phyloP scores from a whole-genome alignment of 2,329 filamentous ascomycete genomes.

The Fusarium continuum region DNA sequence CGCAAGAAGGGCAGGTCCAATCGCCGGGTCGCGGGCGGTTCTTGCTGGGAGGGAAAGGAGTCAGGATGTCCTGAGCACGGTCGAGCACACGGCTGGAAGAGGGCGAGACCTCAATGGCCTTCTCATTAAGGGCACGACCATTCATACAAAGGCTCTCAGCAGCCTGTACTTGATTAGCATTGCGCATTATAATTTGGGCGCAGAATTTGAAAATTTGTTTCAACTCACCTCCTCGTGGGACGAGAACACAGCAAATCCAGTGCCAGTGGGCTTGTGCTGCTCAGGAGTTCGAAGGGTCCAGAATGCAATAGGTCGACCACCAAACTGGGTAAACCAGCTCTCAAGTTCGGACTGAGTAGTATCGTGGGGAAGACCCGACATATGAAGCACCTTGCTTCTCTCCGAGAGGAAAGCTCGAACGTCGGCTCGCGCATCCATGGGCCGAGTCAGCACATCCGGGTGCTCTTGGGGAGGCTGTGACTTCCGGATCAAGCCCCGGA shows the following conservation, averaged over 20 bases:
- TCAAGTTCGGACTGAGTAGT: slow-evolving; percentile 98
- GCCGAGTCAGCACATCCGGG: slow-evolving; percentile 90
- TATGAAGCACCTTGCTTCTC: slow-evolving; percentile 96
- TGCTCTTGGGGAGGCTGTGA: slow-evolving; percentile 94
- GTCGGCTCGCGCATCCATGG: slow-evolving; percentile 96
- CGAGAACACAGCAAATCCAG: slow-evolving; percentile 97
- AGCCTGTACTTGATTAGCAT: slow-evolving; percentile 65
- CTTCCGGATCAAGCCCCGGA: slow-evolving; percentile 93
- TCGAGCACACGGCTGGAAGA: slow-evolving; percentile 97
- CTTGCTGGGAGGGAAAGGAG: slow-evolving; percentile 97
- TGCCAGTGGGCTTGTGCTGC: slow-evolving; percentile 99
- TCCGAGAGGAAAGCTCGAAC: slow-evolving; percentile 96
- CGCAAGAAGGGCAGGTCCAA: slow-evolving; percentile 98
- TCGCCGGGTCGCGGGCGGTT: slow-evolving; percentile 96
- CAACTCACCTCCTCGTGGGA: slow-evolving; percentile 94
- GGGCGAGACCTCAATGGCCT: slow-evolving; percentile 97
- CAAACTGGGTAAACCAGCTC: slow-evolving; percentile 99
- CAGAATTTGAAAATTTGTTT: background rate
- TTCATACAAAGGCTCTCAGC: slow-evolving; percentile 99
- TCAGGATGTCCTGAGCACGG: slow-evolving; percentile 93
- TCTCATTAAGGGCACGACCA: slow-evolving; percentile 95
- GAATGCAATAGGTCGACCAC: slow-evolving; percentile 96
- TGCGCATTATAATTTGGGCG: background rate
- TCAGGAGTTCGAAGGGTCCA: slow-evolving; percentile 98
- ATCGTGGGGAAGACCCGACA: slow-evolving; percentile 96